Conservation (phyloP, 345 rosid genomes). For the Populus davidiana region DNA sequence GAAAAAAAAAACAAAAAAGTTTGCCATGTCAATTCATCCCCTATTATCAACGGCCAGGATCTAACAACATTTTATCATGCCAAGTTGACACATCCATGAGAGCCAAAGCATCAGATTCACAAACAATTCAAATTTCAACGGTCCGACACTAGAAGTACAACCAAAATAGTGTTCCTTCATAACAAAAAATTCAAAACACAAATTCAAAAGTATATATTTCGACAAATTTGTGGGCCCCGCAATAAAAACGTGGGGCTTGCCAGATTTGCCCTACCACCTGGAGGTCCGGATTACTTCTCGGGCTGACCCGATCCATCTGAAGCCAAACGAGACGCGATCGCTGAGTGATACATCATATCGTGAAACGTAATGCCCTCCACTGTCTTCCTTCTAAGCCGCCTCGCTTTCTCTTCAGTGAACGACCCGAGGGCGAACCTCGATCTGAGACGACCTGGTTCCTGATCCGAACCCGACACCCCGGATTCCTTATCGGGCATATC, state of each 20-base stretch:
- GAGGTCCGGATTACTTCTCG: conserved; percentile 18
- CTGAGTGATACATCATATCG: conserved; percentile 73
- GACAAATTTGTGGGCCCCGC: conserved; percentile 8
- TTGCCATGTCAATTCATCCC: background rate
- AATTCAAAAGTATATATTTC: background rate
- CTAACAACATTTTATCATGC: background rate
- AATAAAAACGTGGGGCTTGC: background rate
- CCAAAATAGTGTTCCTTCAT: background rate
- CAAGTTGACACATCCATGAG: background rate
- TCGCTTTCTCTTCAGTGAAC: conserved; percentile 75
- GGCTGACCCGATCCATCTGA: conserved; percentile 42
- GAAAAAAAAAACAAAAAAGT: background rate
- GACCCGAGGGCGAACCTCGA: conserved; percentile 37
- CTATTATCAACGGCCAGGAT: background rate
- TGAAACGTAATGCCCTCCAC: conserved; percentile 50
- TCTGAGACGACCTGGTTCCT: conserved; percentile 17
- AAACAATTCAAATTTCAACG: background rate
- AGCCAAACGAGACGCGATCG: conserved; percentile 69
- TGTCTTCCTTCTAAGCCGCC: conserved; percentile 52
- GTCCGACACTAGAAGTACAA: background rate
- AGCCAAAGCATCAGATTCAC: background rate
- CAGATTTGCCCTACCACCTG: background rate
- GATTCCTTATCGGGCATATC: conserved; percentile 10
- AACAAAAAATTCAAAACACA: background rate
- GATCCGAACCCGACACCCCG: conserved; percentile 15